Percentiles rank a stretch among this genome's conserved stretches.
phyloP scores from a whole-genome alignment of 192 early-diverging fungal species.

The Dispira simplex region DNA sequence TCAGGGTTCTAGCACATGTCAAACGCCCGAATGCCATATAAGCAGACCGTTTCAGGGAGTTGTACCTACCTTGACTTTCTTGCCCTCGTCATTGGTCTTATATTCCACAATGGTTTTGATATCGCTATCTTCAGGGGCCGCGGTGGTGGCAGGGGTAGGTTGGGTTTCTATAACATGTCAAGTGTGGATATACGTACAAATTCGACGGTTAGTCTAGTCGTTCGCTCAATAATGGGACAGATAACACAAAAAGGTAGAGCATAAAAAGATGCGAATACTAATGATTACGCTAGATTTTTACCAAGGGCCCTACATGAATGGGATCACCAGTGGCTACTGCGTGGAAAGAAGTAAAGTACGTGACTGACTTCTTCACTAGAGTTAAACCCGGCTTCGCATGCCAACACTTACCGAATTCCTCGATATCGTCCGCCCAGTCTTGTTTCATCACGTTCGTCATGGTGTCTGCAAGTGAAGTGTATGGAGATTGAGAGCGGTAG shows the following conservation, averaged over 20 bases:
- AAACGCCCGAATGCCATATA: not conserved
- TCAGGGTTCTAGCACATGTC: not conserved
- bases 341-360: not conserved
- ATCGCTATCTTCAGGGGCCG: conserved; percentile 51
- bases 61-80: conserved; percentile 63
- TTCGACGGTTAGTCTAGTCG: too few species aligned
- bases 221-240: not conserved
- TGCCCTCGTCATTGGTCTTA: conserved; percentile 76
- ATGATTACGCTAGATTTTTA: not conserved
- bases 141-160: conserved; percentile 21
- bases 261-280: not conserved
- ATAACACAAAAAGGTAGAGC: not conserved
- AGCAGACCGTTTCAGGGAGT: not conserved
- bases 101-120: conserved; percentile 72
- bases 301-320: not conserved
- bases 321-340: not conserved
- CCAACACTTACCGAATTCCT: conserved; percentile 30
- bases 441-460: conserved; percentile 22
- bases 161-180: conserved; percentile 12
- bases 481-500: too few species aligned
- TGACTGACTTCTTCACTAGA: not conserved
- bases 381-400: not conserved
- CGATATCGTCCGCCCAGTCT: conserved; percentile 66
- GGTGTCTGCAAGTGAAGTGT: too few species aligned
- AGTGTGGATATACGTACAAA: too few species aligned